A percentile compares a stretch with the other conserved stretches of the same genome.
Evolutionary conservation across 116 monocot genomes (phyloP).

Genomic region (Iris pallida): DNA sequence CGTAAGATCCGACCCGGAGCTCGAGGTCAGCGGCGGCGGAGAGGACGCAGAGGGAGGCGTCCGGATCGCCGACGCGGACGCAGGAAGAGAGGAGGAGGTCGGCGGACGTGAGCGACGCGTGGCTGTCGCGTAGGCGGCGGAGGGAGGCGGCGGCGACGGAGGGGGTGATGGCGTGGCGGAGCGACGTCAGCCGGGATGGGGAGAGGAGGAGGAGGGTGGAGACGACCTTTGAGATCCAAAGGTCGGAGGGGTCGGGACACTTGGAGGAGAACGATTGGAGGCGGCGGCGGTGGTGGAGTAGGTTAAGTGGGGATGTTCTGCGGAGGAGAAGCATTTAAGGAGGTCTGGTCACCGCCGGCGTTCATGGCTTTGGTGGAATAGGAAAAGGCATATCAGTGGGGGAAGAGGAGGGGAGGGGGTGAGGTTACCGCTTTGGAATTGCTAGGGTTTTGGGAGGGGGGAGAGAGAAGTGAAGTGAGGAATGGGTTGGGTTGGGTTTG

Average conservation of each 20-base stretch:
- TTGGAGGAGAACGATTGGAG: slow-evolving; percentile 5
- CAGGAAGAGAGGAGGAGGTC: slow-evolving; percentile 14
- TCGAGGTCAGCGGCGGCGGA: slow-evolving; percentile 19
- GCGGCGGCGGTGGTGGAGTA: slow-evolving; percentile 19
- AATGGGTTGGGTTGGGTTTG: too few relatives aligned
- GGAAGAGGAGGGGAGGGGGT: neutral
- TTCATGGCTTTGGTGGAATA: slow-evolving; percentile 1
- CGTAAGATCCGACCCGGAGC: slow-evolving; percentile 14
- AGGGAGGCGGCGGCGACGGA: slow-evolving; percentile 11
- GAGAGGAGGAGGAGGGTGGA: slow-evolving; percentile 38
- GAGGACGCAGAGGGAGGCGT: slow-evolving; percentile 31
- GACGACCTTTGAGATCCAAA: slow-evolving; percentile 45
- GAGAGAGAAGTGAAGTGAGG: too few relatives aligned
- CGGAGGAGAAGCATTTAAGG: slow-evolving; percentile 49
- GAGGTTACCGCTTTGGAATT: too few relatives aligned
- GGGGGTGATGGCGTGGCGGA: slow-evolving; percentile 3
- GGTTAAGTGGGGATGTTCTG: slow-evolving; percentile 9
- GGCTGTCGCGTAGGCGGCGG: slow-evolving; percentile 20
- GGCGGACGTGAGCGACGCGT: slow-evolving; percentile 20
- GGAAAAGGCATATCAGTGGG: neutral
- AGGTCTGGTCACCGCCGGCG: neutral
- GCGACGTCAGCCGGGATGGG: slow-evolving; percentile 13
- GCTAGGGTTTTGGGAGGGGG: too few relatives aligned
- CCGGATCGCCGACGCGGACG: slow-evolving; percentile 18
- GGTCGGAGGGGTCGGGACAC: slow-evolving; percentile 13